Evolutionary conservation across 1,284 basidiomycete species (phyloP), one percentile per base, ranked within the genome.

Genomic region (Pseudozyma sp.): DNA sequence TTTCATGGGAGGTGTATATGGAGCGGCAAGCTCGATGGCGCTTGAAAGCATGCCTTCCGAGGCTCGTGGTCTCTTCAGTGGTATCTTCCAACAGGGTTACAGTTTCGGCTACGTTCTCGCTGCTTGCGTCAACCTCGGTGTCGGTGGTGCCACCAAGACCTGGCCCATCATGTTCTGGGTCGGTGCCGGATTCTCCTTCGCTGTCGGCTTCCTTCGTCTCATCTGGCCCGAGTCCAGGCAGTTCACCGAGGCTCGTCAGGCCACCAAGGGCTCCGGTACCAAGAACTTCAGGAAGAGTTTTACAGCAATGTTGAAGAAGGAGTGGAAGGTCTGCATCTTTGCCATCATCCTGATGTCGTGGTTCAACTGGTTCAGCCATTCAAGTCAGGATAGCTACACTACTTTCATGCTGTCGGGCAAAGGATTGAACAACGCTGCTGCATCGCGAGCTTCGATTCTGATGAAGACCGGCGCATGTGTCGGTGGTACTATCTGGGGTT

Each of bases 151-250:
- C 12, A 38, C 34, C 39, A 56, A 48, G 31, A 59, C 73, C 3
- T 80, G 76, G 76, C 54, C 63, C 36, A 78, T 52, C 38, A 60
- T 78, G 56, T 80, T 80, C 53, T 80, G 77, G 76, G 55, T 79
- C 31, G 79, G 79, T 16, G 79, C 79, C 12, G 79, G 60, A 16
- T 54, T 77, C 52, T 49, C 38, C 4, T 67, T 77, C 43, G 43
- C 44, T 13, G 74, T 65, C n/a, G 78, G 75, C 43, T 52, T 69
- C 44, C 42, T 75, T 16, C 67, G 75, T 35, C 65, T 77, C 35
- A 0, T 50, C n/a, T 73, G 76, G 56, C 77, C 77, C 49, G 78
- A 80, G 57, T 79, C 77, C 50, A 59, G 59, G 56, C 78, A 77
- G 60, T 80, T 79, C 59, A 53, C 70, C 54, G 66, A 79, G 51